Evolutionary conservation across 352 stramenopile genomes (phyloP), one percentile per base, ranked within the genome.

Genomic region (Labyrinthula sp.): DNA sequence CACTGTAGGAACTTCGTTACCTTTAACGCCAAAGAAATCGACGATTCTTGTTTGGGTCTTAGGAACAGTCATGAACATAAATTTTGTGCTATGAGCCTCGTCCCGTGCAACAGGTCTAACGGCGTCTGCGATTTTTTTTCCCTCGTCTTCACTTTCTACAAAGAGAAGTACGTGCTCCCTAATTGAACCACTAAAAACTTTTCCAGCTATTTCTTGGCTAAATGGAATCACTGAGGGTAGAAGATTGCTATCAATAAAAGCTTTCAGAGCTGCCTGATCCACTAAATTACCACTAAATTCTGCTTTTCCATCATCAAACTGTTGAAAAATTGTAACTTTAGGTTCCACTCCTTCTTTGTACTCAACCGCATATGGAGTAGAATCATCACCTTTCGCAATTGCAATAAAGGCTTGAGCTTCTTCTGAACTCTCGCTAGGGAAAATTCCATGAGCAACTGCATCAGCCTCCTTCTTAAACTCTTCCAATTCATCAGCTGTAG

Each of bases 1-100:
- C 9, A 81, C 54, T 15, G 67, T 63, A 20, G 82, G 82, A 36
- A 92, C 59, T 48, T 85, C 69, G 22, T 70, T 73, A 21, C 73
- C 62, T 57, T 70, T 75, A 22, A 92, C 56, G 46, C 73, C 78
- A 47, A 93, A 93, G 72, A 87, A 92, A 33, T 88, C 76, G 25
- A 92, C 61, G 22, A 93, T 77, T 34, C 76, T 76, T 28, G 68
- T 69, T 65, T 93, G 78, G 15, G 68, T 73, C 48, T 64, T 61
- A 33, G 72, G 72, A 45, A 92, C 72, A 40, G 82, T 61, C 10
- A 92, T 71, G 65, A 86, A 74, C 33, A 89, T 60, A 40, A 82
- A 57, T 58, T 86, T 77, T 57, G 77, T 75, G n/a, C n/a, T n/a
- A n/a, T n/a, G n/a, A 71, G 81, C 80, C 65, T 72, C 73, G 34